phyloP scores from a whole-genome alignment of 805 yeast genomes.

The Kluyveromyces aestuarii region DNA sequence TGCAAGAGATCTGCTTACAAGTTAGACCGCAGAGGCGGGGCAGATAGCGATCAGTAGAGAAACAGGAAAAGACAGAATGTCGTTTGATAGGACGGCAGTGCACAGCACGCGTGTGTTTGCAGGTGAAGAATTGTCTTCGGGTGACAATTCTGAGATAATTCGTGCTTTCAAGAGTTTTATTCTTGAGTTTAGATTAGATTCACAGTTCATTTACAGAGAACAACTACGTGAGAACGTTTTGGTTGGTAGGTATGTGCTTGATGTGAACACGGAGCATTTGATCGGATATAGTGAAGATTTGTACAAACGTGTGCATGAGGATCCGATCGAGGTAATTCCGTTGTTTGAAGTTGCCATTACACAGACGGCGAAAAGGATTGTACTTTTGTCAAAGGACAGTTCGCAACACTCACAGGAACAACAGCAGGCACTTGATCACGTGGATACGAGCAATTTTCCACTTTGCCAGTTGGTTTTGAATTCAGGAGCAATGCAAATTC shows the following conservation, averaged over 20 bases:
- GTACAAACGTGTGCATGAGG: conserved; percentile 73
- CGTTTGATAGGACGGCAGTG: conserved; percentile 64
- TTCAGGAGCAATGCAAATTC: conserved; percentile 60
- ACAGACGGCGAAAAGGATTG: conserved; percentile 70
- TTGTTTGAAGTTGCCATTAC: conserved; percentile 75
- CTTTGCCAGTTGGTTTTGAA: conserved; percentile 71
- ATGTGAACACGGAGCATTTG: conserved; percentile 74
- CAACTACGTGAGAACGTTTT: conserved; percentile 82
- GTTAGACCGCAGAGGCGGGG: not conserved
- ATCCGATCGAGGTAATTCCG: conserved; percentile 83
- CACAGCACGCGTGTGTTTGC: conserved; percentile 78
- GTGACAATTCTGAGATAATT: conserved; percentile 55
- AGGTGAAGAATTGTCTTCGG: conserved; percentile 64
- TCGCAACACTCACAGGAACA: not conserved
- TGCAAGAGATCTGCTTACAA: not conserved
- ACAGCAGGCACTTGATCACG: conserved; percentile 9
- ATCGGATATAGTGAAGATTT: conserved; percentile 84
- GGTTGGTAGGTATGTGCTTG: conserved; percentile 60
- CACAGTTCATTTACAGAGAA: conserved; percentile 80
- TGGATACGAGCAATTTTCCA: conserved; percentile 45
- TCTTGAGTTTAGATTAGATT: conserved; percentile 74
- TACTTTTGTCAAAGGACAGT: conserved; percentile 31
- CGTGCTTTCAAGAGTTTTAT: conserved; percentile 76
- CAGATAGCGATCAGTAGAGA: not conserved
- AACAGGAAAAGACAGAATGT: conserved; percentile 33